A percentile compares a stretch with the other conserved stretches of the same genome.
phyloP scores from a whole-genome alignment of 202 grass and related monocot genomes.

The Schoenoplectus tabernaemontani region DNA sequence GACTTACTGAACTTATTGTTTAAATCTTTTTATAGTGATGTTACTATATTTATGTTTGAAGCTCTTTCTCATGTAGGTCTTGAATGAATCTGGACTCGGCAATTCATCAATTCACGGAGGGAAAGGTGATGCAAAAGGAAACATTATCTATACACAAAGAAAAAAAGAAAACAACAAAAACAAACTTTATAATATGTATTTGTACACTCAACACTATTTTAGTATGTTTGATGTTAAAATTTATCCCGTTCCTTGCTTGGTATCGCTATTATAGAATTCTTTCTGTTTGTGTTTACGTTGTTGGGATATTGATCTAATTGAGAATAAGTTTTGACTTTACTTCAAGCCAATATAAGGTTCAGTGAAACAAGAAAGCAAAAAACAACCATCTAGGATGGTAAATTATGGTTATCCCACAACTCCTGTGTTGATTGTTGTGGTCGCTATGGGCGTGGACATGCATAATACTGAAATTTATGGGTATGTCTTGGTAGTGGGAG shows the following conservation, averaged over 20 bases:
- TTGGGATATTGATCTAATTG: not conserved
- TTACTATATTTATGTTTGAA: slow-evolving; percentile 12
- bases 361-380: not conserved
- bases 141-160: not conserved
- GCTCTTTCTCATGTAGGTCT: slow-evolving; percentile 42
- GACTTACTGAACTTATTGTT: not conserved
- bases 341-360: not conserved
- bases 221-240: not conserved
- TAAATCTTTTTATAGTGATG: not conserved
- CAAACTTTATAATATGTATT: not conserved
- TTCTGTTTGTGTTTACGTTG: slow-evolving; percentile 12
- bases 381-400: not conserved
- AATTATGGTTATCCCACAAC: not conserved
- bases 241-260: not conserved
- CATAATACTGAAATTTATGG: not conserved
- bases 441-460: not conserved
- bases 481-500: not conserved
- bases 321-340: not conserved
- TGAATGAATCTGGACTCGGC: slow-evolving; percentile 63
- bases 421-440: not conserved
- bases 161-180: not conserved
- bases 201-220: not conserved
- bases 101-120: slow-evolving; percentile 56
- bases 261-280: not conserved
- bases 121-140: slow-evolving; percentile 40